A percentile compares a stretch with the other conserved stretches of the same genome.
These are phyloP conservation scores for Xylariomycetidae sp. DNA, from an alignment of 2,329 filamentous ascomycete species.

Conservation along the genomic window DNA sequence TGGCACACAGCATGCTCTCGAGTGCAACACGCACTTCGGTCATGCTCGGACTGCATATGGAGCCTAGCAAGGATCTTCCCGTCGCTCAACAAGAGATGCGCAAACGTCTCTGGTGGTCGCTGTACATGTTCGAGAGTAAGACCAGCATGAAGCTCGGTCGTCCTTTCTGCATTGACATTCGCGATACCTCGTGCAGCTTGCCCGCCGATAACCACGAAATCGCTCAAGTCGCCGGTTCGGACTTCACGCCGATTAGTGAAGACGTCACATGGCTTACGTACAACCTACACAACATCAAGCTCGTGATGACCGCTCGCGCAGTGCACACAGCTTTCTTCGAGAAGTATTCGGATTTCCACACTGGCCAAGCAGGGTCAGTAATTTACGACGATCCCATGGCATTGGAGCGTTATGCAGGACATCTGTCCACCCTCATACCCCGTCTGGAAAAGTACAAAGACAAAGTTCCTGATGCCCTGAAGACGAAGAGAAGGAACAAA, in stretches of 20 bases:
- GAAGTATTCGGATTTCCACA: conserved; percentile 21
- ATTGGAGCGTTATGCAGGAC: conserved; percentile 11
- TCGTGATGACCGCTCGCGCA: conserved; percentile 24
- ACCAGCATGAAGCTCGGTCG: conserved; percentile 40
- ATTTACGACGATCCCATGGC: conserved; percentile 17
- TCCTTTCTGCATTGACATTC: conserved; percentile 30
- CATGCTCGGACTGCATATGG: conserved; percentile 41
- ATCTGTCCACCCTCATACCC: conserved; percentile 8
- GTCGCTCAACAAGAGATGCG: conserved; percentile 21
- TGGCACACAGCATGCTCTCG: conserved; percentile 34
- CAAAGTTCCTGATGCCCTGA: conserved; percentile 30
- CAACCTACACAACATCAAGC: conserved; percentile 27
- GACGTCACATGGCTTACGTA: conserved; percentile 34
- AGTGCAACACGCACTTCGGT: conserved; percentile 38
- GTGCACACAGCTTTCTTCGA: conserved; percentile 31
- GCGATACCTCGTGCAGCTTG: conserved; percentile 27
- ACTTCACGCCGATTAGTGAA: conserved; percentile 22
- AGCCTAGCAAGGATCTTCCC: conserved; percentile 36
- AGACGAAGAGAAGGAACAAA: conserved; percentile 24
- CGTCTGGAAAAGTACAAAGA: conserved; percentile 27
- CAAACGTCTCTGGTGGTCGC: conserved; percentile 46
- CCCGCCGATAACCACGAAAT: conserved; percentile 30
- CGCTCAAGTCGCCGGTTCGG: conserved; percentile 21
- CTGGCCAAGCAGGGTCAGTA: conserved; percentile 7
- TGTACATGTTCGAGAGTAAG: conserved; percentile 44